Conservation (phyloP, 176 grass and related monocot genomes). For the Cenchrus americanus region DNA sequence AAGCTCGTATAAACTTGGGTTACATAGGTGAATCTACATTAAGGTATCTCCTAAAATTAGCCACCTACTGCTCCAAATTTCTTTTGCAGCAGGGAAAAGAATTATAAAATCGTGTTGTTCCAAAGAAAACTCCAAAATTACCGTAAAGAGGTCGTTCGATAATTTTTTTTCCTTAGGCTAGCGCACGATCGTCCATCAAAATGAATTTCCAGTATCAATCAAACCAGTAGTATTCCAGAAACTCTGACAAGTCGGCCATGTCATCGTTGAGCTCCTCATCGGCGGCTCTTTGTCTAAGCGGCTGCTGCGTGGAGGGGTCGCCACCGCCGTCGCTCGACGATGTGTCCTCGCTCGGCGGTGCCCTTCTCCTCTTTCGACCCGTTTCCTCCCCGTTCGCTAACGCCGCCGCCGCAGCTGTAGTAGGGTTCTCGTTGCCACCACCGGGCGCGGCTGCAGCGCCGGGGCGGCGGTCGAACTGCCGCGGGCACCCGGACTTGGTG, state of each 20-base stretch:
- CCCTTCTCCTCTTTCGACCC: slow-evolving; percentile 48
- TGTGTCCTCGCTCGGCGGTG: slow-evolving; percentile 22
- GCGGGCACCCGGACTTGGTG: slow-evolving; percentile 57
- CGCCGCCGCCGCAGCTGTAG: not conserved
- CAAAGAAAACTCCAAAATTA: not conserved
- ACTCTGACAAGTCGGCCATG: slow-evolving; percentile 32
- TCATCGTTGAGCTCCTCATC: slow-evolving; percentile 12
- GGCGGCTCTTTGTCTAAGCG: not conserved
- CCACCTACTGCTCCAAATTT: not conserved
- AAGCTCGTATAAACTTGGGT: not conserved
- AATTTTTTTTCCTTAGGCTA: too few species aligned
- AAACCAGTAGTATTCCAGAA: slow-evolving; percentile 28
- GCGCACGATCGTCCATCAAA: not conserved
- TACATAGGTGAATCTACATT: not conserved
- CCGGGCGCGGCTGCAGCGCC: not conserved
- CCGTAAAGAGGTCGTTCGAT: not conserved
- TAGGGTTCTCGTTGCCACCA: not conserved
- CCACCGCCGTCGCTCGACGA: slow-evolving; percentile 42
- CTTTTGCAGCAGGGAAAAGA: slow-evolving; percentile 7
- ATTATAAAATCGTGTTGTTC: not conserved
- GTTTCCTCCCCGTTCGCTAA: not conserved
- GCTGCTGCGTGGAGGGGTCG: slow-evolving; percentile 12
- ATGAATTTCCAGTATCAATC: slow-evolving; percentile 9
- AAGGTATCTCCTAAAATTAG: slow-evolving; percentile 23
- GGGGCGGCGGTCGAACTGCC: slow-evolving; percentile 85